A percentile compares a stretch with the other conserved stretches of the same genome.
These are phyloP conservation scores for Fusarium sp. DNA, from an alignment of 2,329 filamentous ascomycete genomes.

Conservation along the genomic window DNA sequence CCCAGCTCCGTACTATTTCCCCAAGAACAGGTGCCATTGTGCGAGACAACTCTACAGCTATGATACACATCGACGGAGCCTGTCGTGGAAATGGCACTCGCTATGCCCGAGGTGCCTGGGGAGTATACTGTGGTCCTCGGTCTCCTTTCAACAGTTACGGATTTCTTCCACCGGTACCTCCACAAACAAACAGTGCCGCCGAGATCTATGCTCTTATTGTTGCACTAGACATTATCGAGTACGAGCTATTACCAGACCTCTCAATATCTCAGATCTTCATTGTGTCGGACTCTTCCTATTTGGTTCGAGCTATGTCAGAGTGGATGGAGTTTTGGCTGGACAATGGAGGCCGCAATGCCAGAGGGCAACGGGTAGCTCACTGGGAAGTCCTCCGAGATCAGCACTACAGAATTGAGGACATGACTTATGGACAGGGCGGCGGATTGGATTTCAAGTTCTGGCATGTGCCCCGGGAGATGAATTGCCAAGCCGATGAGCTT, in stretches of 20 bases:
- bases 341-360: not conserved
- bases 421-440: not conserved
- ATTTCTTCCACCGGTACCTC: constrained; percentile 76
- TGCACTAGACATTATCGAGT: constrained; percentile 59
- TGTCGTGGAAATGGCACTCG: constrained; percentile 43
- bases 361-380: not conserved
- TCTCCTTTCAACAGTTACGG: constrained; percentile 42
- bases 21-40: not conserved
- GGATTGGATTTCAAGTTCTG: constrained; percentile 7
- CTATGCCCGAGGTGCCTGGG: constrained; percentile 42
- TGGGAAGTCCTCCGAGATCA: not conserved
- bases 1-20: constrained; percentile 1
- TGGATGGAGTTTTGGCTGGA: not conserved
- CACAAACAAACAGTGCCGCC: constrained; percentile 77
- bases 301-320: not conserved
- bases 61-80: constrained; percentile 47
- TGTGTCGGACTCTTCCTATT: not conserved
- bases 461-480: not conserved
- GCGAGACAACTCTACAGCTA: constrained; percentile 18
- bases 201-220: constrained; percentile 77
- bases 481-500: not conserved
- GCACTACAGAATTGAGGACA: not conserved
- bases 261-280: not conserved
- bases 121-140: constrained; percentile 46
- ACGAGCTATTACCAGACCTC: not conserved